phyloP scores from a whole-genome alignment of 2,329 filamentous ascomycete genomes.

The Ceratocystis variospora region DNA sequence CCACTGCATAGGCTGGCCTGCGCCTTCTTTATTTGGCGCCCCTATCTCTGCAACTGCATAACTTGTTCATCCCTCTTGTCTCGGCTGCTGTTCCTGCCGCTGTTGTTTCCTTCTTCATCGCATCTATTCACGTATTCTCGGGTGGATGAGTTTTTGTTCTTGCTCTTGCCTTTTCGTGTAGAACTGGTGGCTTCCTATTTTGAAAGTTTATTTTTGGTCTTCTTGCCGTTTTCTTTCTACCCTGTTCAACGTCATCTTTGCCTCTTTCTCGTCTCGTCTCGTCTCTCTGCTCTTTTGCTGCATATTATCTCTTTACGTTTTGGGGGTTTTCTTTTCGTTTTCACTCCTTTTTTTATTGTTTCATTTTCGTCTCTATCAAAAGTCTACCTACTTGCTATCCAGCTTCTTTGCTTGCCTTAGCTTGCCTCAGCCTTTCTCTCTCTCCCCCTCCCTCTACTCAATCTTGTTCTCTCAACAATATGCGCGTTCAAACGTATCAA shows the following conservation, averaged over 20 bases:
- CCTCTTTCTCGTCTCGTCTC: neutral
- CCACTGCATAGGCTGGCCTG: neutral
- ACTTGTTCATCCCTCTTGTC: neutral
- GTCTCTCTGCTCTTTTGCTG: neutral
- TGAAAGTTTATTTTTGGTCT: neutral
- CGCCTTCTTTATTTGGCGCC: neutral
- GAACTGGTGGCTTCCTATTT: neutral
- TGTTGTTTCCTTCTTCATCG: neutral
- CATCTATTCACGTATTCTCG: neutral
- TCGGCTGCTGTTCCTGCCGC: too few relatives aligned
- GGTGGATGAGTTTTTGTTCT: neutral
- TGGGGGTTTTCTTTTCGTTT: neutral
- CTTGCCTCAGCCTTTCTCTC: neutral
- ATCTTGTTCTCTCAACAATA: neutral
- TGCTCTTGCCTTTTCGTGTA: neutral
- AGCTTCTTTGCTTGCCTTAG: neutral
- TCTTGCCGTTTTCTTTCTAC: neutral
- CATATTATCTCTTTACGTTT: neutral
- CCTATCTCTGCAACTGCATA: neutral
- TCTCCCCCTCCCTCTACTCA: neutral
- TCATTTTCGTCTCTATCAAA: neutral
- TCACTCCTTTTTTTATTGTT: neutral
- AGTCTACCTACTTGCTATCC: neutral
- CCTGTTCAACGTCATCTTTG: neutral
- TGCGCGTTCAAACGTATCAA: neutral